Conservation (phyloP, 257 asterid genomes). For the Gardenia jasminoides region DNA sequence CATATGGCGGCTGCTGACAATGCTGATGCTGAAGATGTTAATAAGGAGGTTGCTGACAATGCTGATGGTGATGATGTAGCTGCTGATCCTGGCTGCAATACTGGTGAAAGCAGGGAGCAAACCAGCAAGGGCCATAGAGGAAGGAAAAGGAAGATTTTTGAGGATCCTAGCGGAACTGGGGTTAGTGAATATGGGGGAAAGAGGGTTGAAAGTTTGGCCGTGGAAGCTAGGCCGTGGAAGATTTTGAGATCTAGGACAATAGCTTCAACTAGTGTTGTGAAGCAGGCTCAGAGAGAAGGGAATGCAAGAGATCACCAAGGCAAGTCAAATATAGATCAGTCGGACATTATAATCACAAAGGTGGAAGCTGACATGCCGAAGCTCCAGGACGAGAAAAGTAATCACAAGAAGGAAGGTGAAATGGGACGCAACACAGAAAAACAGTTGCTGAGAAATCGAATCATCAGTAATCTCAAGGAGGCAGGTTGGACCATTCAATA, state of each 20-base stretch:
- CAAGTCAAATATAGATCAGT: conserved; percentile 4
- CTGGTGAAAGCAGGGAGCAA: not conserved
- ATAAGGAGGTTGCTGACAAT: not conserved
- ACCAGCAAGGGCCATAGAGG: conserved; percentile 13
- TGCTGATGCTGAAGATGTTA: conserved; percentile 15
- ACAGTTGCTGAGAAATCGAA: conserved; percentile 68
- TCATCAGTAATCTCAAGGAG: conserved; percentile 49
- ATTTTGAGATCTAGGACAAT: conserved; percentile 68
- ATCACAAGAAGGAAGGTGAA: conserved; percentile 26
- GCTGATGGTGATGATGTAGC: not conserved
- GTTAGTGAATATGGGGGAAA: conserved; percentile 5
- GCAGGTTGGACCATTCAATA: conserved; percentile 87
- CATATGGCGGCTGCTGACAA: not conserved
- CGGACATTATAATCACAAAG: conserved; percentile 2
- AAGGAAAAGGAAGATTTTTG: conserved; percentile 18
- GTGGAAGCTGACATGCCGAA: not conserved
- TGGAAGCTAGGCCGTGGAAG: conserved; percentile 32
- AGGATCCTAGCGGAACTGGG: not conserved
- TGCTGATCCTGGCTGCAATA: not conserved
- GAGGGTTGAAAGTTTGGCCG: conserved; percentile 11
- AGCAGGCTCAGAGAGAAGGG: conserved; percentile 29
- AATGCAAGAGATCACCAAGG: conserved; percentile 13
- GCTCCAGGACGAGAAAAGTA: not conserved
- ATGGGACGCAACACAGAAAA: conserved; percentile 61
- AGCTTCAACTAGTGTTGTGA: conserved; percentile 41